phyloP scores from a whole-genome alignment of 305 asterid species.

The Fraxinus greggii region DNA sequence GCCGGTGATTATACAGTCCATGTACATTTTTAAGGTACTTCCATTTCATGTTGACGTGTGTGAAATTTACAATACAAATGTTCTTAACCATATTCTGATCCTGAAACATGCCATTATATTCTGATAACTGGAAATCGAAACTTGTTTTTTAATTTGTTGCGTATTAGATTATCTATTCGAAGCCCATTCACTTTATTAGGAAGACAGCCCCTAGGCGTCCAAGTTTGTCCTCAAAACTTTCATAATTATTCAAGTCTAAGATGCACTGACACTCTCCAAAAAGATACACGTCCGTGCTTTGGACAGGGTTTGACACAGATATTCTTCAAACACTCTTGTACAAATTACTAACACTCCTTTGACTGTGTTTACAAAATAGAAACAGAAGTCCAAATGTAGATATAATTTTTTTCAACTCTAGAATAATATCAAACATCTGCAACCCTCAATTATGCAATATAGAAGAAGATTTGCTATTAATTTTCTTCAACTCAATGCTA shows the following conservation, averaged over 20 bases:
- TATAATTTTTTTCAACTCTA: not conserved
- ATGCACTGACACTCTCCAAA: not conserved
- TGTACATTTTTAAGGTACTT: slow-evolving; percentile 93
- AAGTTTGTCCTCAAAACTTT: not conserved
- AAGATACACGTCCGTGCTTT: not conserved
- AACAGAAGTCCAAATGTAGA: not conserved
- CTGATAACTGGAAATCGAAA: not conserved
- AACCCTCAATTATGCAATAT: not conserved
- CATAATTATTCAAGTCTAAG: not conserved
- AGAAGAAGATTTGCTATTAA: not conserved
- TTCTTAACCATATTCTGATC: not conserved
- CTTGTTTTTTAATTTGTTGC: not conserved
- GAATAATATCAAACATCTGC: not conserved
- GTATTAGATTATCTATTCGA: not conserved
- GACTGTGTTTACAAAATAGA: not conserved
- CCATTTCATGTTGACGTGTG: not conserved
- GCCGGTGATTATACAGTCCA: slow-evolving; percentile 77
- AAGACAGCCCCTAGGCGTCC: not conserved
- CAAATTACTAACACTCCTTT: not conserved
- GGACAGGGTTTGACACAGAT: not conserved
- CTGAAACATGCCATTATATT: not conserved
- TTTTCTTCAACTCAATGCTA: not conserved
- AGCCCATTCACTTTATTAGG: not conserved
- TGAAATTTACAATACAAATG: not conserved
- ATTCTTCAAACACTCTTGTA: not conserved